phyloP scores from a whole-genome alignment of 805 yeast species.

The Lipomyces mesembrius region DNA sequence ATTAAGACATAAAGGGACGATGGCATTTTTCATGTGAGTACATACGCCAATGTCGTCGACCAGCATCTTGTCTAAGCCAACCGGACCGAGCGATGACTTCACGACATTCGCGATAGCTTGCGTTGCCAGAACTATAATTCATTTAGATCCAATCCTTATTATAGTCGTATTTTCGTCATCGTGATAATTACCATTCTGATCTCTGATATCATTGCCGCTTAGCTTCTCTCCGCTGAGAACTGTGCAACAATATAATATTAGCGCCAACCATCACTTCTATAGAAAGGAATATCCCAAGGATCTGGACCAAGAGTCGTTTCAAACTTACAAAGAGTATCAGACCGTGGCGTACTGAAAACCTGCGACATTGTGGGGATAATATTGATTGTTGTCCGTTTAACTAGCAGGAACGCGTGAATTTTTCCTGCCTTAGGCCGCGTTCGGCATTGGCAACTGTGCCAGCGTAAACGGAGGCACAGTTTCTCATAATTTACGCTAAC shows the following conservation, averaged over 20 bases:
- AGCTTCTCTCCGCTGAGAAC: constrained; percentile 94
- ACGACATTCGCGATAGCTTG: constrained; percentile 81
- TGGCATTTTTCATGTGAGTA: background rate
- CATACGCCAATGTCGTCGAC: constrained; percentile 90
- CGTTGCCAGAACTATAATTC: constrained; percentile 70
- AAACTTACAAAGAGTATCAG: constrained; percentile 77
- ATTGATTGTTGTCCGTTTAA: background rate
- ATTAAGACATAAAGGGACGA: background rate
- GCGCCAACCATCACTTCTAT: background rate
- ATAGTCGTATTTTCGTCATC: background rate
- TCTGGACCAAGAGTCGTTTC: background rate
- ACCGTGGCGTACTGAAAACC: constrained; percentile 79
- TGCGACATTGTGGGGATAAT: constrained; percentile 51
- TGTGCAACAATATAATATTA: constrained; percentile 26
- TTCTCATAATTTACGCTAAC: background rate
- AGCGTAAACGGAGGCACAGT: background rate
- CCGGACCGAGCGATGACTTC: constrained; percentile 95
- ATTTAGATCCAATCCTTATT: background rate
- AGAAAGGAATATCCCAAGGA: background rate
- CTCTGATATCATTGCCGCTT: constrained; percentile 94
- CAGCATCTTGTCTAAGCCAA: constrained; percentile 96
- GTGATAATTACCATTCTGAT: constrained; percentile 69
- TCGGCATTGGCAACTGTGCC: too few relatives aligned
- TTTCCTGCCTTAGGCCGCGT: background rate
- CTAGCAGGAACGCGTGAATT: background rate